These are phyloP conservation scores for Candida tammaniensis DNA, from an alignment of 805 yeast species.

Conservation along the genomic window DNA sequence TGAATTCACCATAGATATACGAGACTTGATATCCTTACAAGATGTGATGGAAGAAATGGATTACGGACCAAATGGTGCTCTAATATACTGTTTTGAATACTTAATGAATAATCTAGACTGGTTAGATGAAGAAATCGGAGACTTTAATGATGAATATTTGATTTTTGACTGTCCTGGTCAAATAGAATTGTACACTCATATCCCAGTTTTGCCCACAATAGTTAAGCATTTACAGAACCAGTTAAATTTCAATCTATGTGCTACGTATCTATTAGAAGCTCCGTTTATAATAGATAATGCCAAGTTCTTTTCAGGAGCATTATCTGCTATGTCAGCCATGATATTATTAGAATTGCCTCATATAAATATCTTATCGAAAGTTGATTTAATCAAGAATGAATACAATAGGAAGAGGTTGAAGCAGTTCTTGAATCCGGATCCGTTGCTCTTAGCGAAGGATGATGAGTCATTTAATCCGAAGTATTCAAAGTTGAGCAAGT, in stretches of 20 bases:
- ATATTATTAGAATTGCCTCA: constrained; percentile 92
- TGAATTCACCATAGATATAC: constrained; percentile 88
- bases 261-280: constrained; percentile 88
- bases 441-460: constrained; percentile 60
- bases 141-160: constrained; percentile 87
- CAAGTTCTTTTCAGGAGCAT: constrained; percentile 92
- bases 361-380: constrained; percentile 81
- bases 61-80: constrained; percentile 93
- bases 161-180: constrained; percentile 96
- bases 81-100: constrained; percentile 91
- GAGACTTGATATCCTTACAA: constrained; percentile 84
- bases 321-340: constrained; percentile 99
- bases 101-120: constrained; percentile 87
- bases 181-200: constrained; percentile 90
- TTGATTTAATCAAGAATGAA: constrained; percentile 81
- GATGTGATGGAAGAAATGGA: constrained; percentile 96
- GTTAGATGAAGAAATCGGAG: constrained; percentile 97
- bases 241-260: constrained; percentile 85
- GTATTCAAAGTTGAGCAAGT: constrained; percentile 67
- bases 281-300: constrained; percentile 88
- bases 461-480: constrained; percentile 47
- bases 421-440: constrained; percentile 88
- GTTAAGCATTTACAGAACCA: constrained; percentile 80
- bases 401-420: constrained; percentile 74
- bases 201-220: constrained; percentile 87